A percentile compares a stretch with the other conserved stretches of the same genome.
Conservation (phyloP, 352 stramenopile genomes). For the Pythium folliculosum region DNA sequence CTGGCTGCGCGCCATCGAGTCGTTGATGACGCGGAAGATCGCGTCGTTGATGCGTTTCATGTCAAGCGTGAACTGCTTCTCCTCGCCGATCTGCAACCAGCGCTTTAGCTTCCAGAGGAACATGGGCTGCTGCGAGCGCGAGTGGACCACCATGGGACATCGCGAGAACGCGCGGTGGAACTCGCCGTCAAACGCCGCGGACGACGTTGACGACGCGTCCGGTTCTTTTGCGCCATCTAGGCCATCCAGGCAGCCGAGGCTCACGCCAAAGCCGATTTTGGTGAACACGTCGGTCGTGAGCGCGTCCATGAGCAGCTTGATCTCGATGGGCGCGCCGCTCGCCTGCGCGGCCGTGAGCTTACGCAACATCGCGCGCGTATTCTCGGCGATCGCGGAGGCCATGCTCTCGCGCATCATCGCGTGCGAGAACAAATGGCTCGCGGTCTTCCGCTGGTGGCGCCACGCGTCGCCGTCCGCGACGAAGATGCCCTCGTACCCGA, state of each 20-base stretch:
- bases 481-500: constrained; percentile 79
- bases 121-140: constrained; percentile 29
- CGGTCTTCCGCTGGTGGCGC: constrained; percentile 79
- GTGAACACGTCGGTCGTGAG: constrained; percentile 77
- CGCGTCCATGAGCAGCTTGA: constrained; percentile 55
- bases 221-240: constrained; percentile 20
- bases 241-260: constrained; percentile 48
- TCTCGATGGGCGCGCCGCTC: constrained; percentile 31
- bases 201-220: neutral
- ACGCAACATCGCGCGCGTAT: constrained; percentile 37
- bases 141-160: constrained; percentile 27
- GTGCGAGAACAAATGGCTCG: constrained; percentile 88
- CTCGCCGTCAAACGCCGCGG: constrained; percentile 25
- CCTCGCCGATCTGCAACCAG: constrained; percentile 27
- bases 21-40: constrained; percentile 33
- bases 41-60: constrained; percentile 32
- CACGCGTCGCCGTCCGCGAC: constrained; percentile 62
- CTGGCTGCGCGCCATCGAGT: constrained; percentile 21
- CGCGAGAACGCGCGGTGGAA: constrained; percentile 32
- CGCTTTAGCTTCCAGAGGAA: constrained; percentile 34
- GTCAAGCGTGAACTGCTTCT: constrained; percentile 29
- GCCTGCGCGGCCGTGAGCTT: constrained; percentile 29
- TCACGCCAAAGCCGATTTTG: constrained; percentile 70
- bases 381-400: constrained; percentile 49
- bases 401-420: constrained; percentile 57